Conservation (phyloP, 768 basidiomycete genomes). For the Lentinula detonsa region DNA sequence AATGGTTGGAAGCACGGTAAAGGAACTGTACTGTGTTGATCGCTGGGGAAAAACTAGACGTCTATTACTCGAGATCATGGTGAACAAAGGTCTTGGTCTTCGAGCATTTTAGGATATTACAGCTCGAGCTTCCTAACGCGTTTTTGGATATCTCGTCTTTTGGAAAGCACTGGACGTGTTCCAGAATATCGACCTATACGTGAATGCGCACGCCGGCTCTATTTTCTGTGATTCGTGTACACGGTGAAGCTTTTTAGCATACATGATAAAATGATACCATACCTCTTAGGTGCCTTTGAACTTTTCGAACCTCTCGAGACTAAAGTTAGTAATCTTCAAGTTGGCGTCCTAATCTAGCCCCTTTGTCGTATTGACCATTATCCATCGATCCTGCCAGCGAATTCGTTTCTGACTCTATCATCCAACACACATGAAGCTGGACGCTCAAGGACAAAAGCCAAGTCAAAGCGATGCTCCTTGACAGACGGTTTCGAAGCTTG, state of each 20-base stretch:
- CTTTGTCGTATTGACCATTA: no score
- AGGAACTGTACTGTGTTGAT: constrained; percentile 29
- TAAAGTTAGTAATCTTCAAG: constrained; percentile 13
- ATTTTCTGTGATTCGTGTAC: background rate
- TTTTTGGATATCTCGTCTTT: constrained; percentile 16
- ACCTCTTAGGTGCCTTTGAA: constrained; percentile 24
- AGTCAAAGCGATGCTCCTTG: constrained; percentile 11
- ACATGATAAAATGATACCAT: constrained; percentile 27
- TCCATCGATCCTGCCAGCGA: no score
- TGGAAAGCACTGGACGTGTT: constrained; percentile 23
- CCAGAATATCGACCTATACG: constrained; percentile 23
- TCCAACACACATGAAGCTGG: background rate
- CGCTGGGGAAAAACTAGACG: constrained; percentile 18
- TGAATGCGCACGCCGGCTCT: constrained; percentile 18
- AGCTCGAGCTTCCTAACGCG: background rate
- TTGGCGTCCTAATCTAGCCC: no score
- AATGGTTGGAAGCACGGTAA: constrained; percentile 27
- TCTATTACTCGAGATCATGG: constrained; percentile 20
- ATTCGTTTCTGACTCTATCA: no score
- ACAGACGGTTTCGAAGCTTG: constrained; percentile 3
- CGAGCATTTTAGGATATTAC: background rate
- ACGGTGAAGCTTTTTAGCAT: background rate
- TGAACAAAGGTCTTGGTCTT: constrained; percentile 18
- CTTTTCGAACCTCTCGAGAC: constrained; percentile 20
- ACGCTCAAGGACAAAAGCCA: background rate